Conservation (phyloP, 179 eudicot species). For the Carnegiea gigantea region DNA sequence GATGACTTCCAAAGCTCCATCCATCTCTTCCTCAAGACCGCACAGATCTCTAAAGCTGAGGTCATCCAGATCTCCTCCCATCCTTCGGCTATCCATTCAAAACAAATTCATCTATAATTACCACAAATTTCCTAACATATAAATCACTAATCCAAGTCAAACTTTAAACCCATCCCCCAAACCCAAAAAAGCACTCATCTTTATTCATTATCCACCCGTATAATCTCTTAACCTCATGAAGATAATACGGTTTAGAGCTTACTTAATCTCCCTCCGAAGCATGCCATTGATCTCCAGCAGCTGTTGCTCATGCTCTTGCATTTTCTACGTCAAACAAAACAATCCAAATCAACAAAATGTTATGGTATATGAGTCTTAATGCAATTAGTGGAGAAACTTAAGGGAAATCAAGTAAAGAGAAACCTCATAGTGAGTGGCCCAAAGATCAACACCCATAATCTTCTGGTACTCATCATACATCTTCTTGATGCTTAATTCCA, state of each 20-base stretch:
- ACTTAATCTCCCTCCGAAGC: conserved; percentile 54
- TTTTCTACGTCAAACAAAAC: conserved; percentile 31
- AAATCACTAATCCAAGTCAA: neutral
- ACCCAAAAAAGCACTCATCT: neutral
- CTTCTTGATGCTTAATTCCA: neutral
- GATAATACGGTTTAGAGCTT: neutral
- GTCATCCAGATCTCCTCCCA: conserved; percentile 48
- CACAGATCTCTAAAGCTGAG: conserved; percentile 34
- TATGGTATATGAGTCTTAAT: too few relatives aligned
- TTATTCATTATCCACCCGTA: too few relatives aligned
- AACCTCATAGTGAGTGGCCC: neutral
- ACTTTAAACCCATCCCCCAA: neutral
- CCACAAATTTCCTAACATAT: neutral
- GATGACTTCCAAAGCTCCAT: conserved; percentile 33
- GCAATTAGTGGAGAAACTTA: neutral
- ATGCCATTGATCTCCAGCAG: conserved; percentile 43
- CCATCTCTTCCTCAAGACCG: conserved; percentile 44
- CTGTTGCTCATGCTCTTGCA: conserved; percentile 51
- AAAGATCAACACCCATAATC: conserved; percentile 6
- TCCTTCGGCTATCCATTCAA: conserved; percentile 41
- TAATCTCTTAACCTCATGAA: too few relatives aligned
- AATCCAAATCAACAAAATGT: too few relatives aligned
- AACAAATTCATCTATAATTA: neutral
- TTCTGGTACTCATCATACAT: conserved; percentile 11
- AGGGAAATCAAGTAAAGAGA: neutral